Percentiles rank a stretch among this genome's conserved stretches.
Conservation (phyloP, 179 eudicot species). For the Camellia oleifera region DNA sequence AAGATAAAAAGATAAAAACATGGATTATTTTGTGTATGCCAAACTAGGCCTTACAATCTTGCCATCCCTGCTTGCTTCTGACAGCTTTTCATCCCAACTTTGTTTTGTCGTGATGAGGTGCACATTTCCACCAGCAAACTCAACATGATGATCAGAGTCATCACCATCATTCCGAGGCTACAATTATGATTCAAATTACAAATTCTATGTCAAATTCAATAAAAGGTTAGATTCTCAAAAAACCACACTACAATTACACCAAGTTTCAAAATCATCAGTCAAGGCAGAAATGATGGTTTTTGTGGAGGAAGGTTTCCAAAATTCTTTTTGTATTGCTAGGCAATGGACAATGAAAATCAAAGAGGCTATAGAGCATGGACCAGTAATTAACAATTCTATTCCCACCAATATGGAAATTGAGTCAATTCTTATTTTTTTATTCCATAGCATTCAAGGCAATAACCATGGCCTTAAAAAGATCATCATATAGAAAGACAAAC, state of each 20-base stretch:
- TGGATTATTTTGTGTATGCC: too few relatives aligned
- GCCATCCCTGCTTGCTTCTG: conserved; percentile 69
- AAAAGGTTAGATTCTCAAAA: background rate
- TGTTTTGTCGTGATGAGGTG: conserved; percentile 71
- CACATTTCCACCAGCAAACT: conserved; percentile 82
- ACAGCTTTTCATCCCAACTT: conserved; percentile 71
- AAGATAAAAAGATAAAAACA: too few relatives aligned
- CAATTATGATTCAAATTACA: conserved; percentile 16
- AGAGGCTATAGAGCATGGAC: background rate
- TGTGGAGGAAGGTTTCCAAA: background rate
- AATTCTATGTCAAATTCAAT: conserved; percentile 2
- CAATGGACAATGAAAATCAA: background rate
- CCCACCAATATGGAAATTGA: background rate
- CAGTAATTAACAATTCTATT: background rate
- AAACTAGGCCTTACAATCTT: conserved; percentile 51
- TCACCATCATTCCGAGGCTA: conserved; percentile 42
- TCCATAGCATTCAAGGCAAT: too few relatives aligned
- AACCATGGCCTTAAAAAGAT: background rate
- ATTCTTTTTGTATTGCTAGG: background rate
- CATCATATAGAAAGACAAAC: too few relatives aligned
- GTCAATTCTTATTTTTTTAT: too few relatives aligned
- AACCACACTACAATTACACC: too few relatives aligned
- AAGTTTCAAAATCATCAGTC: too few relatives aligned
- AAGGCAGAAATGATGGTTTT: background rate
- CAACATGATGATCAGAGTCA: conserved; percentile 49